Conservation (phyloP, 1,284 basidiomycete genomes). For the Malassezia nana region DNA sequence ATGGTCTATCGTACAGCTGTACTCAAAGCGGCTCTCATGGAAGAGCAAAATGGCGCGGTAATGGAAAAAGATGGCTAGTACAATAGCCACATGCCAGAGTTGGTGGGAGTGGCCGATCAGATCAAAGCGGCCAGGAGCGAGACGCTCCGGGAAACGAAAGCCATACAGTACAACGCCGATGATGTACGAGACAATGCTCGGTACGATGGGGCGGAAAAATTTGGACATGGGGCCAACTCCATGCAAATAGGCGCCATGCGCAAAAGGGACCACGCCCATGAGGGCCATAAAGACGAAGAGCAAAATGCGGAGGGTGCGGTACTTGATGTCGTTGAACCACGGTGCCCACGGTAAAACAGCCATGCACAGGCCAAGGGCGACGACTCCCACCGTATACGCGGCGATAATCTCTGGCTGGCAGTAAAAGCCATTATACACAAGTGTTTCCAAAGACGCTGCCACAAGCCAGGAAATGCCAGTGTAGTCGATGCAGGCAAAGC, state of each 20-base stretch:
- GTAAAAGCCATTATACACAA: slow-evolving; percentile 47
- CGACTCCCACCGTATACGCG: slow-evolving; percentile 35
- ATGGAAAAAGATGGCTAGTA: slow-evolving; percentile 41
- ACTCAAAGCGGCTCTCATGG: slow-evolving; percentile 38
- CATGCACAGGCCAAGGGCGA: slow-evolving; percentile 34
- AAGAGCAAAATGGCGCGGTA: slow-evolving; percentile 39
- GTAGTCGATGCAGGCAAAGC: slow-evolving; percentile 46
- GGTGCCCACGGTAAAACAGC: slow-evolving; percentile 43
- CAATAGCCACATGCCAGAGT: slow-evolving; percentile 44
- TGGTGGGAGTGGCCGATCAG: slow-evolving; percentile 44
- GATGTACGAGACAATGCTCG: slow-evolving; percentile 35
- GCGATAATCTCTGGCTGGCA: slow-evolving; percentile 45
- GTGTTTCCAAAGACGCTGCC: slow-evolving; percentile 41
- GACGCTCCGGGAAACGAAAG: slow-evolving; percentile 39
- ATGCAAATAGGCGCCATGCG: slow-evolving; percentile 40
- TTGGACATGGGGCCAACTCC: slow-evolving; percentile 29
- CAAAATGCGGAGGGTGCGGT: slow-evolving; percentile 37
- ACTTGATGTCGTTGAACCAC: slow-evolving; percentile 43
- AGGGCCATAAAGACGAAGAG: slow-evolving; percentile 43
- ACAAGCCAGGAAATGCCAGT: slow-evolving; percentile 47
- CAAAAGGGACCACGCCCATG: slow-evolving; percentile 38
- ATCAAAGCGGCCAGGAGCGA: slow-evolving; percentile 40
- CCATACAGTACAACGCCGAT: slow-evolving; percentile 41
- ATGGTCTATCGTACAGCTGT: slow-evolving; percentile 24
- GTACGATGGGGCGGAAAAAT: slow-evolving; percentile 43